A percentile compares a stretch with the other conserved stretches of the same genome.
These are phyloP conservation scores for Barnettozyma sp. DNA, from an alignment of 805 yeast genomes.

Conservation along the genomic window DNA sequence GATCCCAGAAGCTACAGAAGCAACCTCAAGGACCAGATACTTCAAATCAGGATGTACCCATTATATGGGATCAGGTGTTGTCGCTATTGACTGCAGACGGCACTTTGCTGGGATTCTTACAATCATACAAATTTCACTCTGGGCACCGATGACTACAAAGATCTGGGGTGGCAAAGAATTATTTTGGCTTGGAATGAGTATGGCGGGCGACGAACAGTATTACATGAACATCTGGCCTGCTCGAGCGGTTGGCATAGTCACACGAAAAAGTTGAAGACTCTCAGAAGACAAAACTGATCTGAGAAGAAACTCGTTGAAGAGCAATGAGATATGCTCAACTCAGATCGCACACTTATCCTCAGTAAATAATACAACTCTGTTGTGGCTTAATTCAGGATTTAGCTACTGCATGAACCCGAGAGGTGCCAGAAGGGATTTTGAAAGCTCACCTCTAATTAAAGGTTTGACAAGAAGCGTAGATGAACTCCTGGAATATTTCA, in stretches of 20 bases:
- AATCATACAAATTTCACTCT: conserved; percentile 33
- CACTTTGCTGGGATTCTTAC: conserved; percentile 45
- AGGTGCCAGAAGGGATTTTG: conserved; percentile 27
- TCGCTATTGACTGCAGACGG: conserved; percentile 37
- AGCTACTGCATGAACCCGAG: conserved; percentile 35
- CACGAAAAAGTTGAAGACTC: conserved; percentile 16
- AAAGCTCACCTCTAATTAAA: conserved; percentile 20
- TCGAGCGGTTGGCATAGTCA: conserved; percentile 48
- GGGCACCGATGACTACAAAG: conserved; percentile 35
- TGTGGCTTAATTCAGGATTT: conserved; percentile 61
- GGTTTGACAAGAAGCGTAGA: conserved; percentile 9
- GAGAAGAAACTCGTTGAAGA: conserved; percentile 16
- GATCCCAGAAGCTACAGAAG: conserved; percentile 30
- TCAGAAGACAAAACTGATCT: conserved; percentile 14
- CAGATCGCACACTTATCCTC: conserved; percentile 55
- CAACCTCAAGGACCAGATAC: conserved; percentile 33
- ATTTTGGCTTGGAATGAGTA: conserved; percentile 55
- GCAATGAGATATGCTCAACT: conserved; percentile 46
- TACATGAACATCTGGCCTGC: conserved; percentile 46
- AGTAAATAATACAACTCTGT: conserved; percentile 38
- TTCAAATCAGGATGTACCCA: conserved; percentile 33
- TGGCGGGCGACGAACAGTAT: conserved; percentile 49
- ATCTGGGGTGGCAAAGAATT: conserved; percentile 66
- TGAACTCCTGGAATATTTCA: conserved; percentile 28
- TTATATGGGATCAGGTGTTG: conserved; percentile 40